Evolutionary conservation across 2,329 filamentous ascomycete species (phyloP).

Genomic region (Phoma sp.): DNA sequence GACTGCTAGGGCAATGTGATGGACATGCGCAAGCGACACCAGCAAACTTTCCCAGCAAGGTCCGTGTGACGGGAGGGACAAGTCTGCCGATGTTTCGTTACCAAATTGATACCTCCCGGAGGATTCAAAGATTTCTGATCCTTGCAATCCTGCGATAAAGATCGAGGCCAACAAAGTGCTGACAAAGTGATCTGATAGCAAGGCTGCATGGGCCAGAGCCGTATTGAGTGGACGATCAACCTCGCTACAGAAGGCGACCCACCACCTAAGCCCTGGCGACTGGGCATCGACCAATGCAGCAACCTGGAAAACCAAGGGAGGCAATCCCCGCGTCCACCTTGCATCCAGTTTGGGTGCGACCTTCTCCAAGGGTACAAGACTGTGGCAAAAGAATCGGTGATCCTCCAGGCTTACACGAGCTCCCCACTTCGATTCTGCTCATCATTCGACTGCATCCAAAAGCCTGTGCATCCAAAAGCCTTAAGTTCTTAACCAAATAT

Average conservation of each 20-base stretch:
- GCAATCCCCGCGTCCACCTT: neutral
- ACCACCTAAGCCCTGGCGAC: neutral
- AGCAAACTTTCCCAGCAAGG: neutral
- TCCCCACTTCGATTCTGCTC: neutral
- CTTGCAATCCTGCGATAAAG: neutral
- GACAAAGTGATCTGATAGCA: slow-evolving; percentile 15
- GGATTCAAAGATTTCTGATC: neutral
- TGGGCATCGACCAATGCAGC: neutral
- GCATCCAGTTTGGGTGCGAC: neutral
- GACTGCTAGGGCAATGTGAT: slow-evolving; percentile 3
- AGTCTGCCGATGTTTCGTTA: neutral
- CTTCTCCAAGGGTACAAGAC: slow-evolving; percentile 6
- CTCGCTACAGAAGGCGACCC: slow-evolving; percentile 4
- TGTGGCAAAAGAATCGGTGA: neutral
- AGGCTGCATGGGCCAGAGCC: slow-evolving; percentile 6
- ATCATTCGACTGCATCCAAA: neutral
- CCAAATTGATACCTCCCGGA: neutral
- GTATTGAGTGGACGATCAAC: slow-evolving; percentile 1
- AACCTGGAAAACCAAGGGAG: neutral
- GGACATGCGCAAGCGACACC: slow-evolving; percentile 7
- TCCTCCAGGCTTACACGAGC: neutral
- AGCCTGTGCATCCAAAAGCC: neutral
- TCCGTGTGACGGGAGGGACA: neutral
- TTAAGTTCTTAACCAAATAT: neutral
- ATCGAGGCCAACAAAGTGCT: slow-evolving; percentile 5